A percentile compares a stretch with the other conserved stretches of the same genome.
phyloP scores from a whole-genome alignment of 2,329 filamentous ascomycete genomes.

The Neonectria neomacrospora region DNA sequence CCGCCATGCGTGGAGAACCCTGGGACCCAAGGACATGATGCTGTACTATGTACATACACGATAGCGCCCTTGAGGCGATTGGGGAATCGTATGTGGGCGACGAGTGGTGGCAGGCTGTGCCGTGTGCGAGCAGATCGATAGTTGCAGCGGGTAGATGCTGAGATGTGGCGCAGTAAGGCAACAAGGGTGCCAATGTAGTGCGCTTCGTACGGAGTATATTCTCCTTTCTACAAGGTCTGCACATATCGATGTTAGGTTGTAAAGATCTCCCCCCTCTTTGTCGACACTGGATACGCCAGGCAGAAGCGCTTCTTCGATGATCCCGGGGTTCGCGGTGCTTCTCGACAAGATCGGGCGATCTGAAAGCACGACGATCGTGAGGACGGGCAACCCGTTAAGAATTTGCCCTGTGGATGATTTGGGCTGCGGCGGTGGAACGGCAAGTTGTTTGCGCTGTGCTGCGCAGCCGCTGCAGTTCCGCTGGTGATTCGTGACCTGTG shows the following conservation, averaged over 20 bases:
- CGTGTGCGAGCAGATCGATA: conserved; percentile 30
- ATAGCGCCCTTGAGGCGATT: conserved; percentile 13
- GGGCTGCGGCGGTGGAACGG: background rate
- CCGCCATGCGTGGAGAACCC: conserved; percentile 23
- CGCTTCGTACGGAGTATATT: background rate
- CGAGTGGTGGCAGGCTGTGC: conserved; percentile 11
- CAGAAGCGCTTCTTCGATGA: background rate
- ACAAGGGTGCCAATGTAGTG: background rate
- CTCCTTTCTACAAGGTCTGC: background rate
- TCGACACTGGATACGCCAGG: background rate
- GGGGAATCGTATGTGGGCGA: conserved; percentile 17
- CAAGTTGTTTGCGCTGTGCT: conserved; percentile 3
- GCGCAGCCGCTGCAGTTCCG: background rate
- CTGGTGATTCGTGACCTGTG: conserved; percentile 1
- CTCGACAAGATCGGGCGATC: background rate
- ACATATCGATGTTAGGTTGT: conserved; percentile 6
- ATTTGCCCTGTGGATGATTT: background rate
- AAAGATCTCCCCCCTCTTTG: conserved; percentile 2
- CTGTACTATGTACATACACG: background rate
- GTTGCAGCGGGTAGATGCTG: conserved; percentile 32
- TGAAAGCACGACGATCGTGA: background rate
- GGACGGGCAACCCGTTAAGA: too few species aligned
- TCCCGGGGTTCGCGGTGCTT: background rate
- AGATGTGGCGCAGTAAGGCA: background rate
- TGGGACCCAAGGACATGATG: background rate